Conservation (phyloP, 2,329 filamentous ascomycete genomes). For the Penicillium expansum region DNA sequence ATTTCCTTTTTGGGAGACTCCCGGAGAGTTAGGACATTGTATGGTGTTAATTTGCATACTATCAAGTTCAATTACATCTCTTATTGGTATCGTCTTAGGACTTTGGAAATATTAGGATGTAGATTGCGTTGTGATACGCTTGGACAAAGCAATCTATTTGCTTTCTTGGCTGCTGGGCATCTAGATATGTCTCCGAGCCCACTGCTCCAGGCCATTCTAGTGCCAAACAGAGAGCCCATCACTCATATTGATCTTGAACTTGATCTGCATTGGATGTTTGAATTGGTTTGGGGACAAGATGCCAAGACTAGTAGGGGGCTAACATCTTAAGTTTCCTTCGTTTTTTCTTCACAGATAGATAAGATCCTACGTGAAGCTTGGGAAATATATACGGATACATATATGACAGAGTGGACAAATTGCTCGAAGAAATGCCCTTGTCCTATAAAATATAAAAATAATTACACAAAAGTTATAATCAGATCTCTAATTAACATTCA, state of each 20-base stretch:
- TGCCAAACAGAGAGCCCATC: background rate
- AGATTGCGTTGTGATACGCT: background rate
- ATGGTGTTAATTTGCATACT: constrained; percentile 14
- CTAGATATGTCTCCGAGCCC: background rate
- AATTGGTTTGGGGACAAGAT: background rate
- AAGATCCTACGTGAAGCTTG: no score
- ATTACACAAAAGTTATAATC: background rate
- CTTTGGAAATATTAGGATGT: background rate
- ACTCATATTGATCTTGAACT: background rate
- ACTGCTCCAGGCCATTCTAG: background rate
- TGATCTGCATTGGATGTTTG: background rate
- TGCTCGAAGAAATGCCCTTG: background rate
- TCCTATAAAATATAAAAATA: background rate
- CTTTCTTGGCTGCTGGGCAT: background rate
- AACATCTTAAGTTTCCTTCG: background rate
- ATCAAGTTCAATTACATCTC: constrained; percentile 16
- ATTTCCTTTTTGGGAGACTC: constrained; percentile 19
- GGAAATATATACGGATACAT: background rate
- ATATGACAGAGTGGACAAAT: background rate
- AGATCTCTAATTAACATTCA: background rate
- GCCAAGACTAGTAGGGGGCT: background rate
- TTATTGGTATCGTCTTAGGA: constrained; percentile 4
- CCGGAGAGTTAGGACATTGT: constrained; percentile 13
- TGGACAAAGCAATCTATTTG: background rate
- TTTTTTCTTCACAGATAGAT: background rate